A percentile compares a stretch with the other conserved stretches of the same genome.
Conservation (phyloP, 73 alveolate species). For the Stentor roeselii region DNA sequence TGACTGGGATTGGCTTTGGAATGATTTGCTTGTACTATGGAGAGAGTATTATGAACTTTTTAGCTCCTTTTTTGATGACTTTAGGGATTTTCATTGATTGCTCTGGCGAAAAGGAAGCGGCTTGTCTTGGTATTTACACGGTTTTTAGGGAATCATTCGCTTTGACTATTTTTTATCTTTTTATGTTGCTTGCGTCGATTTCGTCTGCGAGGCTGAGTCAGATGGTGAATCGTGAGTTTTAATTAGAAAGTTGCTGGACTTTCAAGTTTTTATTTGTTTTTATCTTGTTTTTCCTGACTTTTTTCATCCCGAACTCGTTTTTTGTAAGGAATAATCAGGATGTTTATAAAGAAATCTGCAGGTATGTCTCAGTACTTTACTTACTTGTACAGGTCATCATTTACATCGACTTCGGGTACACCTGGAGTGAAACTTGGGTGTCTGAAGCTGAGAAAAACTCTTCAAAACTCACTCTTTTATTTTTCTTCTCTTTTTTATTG, state of each 20-base stretch:
- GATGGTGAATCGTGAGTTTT: background rate
- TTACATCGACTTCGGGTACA: background rate
- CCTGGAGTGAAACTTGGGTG: constrained; percentile 2
- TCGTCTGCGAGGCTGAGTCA: background rate
- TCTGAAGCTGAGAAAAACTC: background rate
- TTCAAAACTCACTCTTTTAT: background rate
- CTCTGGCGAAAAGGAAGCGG: background rate
- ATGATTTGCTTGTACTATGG: background rate
- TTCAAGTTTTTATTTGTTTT: background rate
- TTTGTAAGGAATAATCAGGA: constrained; percentile 5
- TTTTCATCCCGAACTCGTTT: constrained; percentile 2
- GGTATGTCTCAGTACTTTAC: constrained; percentile 2
- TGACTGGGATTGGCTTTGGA: background rate
- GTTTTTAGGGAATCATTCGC: constrained; percentile 16
- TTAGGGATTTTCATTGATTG: background rate
- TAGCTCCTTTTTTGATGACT: background rate
- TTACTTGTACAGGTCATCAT: background rate
- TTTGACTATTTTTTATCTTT: background rate
- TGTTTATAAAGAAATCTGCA: constrained; percentile 1
- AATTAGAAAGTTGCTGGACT: background rate
- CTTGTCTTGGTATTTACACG: background rate
- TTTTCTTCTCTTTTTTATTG: background rate
- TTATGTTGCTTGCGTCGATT: background rate
- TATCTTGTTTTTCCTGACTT: background rate
- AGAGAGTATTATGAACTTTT: background rate